A percentile compares a stretch with the other conserved stretches of the same genome.
Evolutionary conservation across 768 basidiomycete species (phyloP).

Genomic region (Tricholoma hemisulphureum): DNA sequence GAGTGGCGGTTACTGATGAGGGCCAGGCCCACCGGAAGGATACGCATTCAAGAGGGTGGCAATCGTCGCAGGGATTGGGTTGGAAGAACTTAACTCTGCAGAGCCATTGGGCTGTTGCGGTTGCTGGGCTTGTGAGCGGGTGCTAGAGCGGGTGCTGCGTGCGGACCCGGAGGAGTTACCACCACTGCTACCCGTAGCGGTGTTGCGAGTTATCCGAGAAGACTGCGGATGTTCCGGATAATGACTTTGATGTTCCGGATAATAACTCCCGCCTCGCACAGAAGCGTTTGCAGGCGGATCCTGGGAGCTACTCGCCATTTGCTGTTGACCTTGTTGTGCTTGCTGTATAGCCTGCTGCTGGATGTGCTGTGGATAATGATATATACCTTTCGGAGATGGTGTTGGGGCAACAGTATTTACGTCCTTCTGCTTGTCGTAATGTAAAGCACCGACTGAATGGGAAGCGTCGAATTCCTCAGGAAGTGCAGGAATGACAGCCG

Average conservation of each 20-base stretch:
- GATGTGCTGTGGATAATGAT: slow-evolving; percentile 52
- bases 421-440: slow-evolving; percentile 37
- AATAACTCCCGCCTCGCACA: not conserved
- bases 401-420: slow-evolving; percentile 26
- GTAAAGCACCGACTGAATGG: slow-evolving; percentile 46
- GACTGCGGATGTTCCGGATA: not conserved
- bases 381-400: slow-evolving; percentile 33
- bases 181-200: not conserved
- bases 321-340: slow-evolving; percentile 19
- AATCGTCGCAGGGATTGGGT: slow-evolving; percentile 48
- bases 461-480: slow-evolving; percentile 68
- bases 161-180: not conserved
- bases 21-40: slow-evolving; percentile 27
- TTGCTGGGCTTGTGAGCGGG: slow-evolving; percentile 1
- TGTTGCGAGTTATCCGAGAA: not conserved
- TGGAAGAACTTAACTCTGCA: slow-evolving; percentile 22
- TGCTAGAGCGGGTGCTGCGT: slow-evolving; percentile 2
- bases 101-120: slow-evolving; percentile 6
- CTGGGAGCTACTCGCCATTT: slow-evolving; percentile 8
- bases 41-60: slow-evolving; percentile 76
- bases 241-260: not conserved
- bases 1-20: slow-evolving; percentile 8
- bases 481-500: slow-evolving; percentile 76
- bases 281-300: not conserved
- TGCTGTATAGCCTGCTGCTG: slow-evolving; percentile 24